phyloP scores from a whole-genome alignment of 1,284 basidiomycete genomes.

The Cryptococcus sp. region DNA sequence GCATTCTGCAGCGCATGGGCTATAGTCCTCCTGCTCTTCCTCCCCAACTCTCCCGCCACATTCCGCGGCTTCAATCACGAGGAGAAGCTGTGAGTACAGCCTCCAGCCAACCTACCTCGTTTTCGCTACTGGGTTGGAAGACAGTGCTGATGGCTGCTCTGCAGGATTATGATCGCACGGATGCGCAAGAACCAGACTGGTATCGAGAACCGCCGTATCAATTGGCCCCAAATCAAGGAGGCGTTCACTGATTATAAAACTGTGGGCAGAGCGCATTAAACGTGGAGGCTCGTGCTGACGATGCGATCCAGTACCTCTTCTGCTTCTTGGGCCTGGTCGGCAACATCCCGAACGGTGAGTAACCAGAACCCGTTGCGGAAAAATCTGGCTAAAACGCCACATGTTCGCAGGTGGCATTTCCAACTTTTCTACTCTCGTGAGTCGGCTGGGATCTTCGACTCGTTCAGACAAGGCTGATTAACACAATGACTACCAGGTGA shows the following conservation, averaged over 20 bases:
- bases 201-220: conserved; percentile 53
- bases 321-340: conserved; percentile 46
- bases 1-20: conserved; percentile 48
- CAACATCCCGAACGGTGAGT: conserved; percentile 50
- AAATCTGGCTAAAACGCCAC: too few relatives aligned
- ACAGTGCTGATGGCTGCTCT: neutral
- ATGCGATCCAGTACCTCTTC: conserved; percentile 31
- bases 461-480: neutral
- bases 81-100: conserved; percentile 40
- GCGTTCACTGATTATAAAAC: conserved; percentile 48
- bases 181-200: conserved; percentile 53
- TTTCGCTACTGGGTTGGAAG: neutral
- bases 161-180: conserved; percentile 52
- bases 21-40: conserved; percentile 39
- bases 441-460: neutral
- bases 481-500: conserved; percentile 27
- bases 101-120: neutral
- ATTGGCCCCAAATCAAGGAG: conserved; percentile 53
- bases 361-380: too few relatives aligned
- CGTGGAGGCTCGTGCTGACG: neutral
- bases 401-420: conserved; percentile 29
- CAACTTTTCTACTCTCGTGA: conserved; percentile 50
- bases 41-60: conserved; percentile 51
- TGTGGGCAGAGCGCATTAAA: too few relatives aligned
- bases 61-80: conserved; percentile 50